Evolutionary conservation across 2,329 filamentous ascomycete species (phyloP), one percentile per base, ranked within the genome.

Genomic region (Sclerotinia borealis): DNA sequence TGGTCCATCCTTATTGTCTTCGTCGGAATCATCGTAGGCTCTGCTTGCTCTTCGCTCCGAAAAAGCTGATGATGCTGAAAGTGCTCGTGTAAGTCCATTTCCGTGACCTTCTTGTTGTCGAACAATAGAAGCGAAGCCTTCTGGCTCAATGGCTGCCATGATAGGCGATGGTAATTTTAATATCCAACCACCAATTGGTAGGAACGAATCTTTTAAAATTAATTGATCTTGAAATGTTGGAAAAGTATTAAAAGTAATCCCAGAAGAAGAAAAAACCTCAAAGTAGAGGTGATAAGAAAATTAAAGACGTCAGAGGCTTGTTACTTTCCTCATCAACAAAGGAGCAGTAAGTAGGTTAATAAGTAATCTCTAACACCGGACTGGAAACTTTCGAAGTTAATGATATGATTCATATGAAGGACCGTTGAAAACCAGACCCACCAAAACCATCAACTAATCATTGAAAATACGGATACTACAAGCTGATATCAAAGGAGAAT

Each of bases 11-110:
- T 66, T 59, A 11, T 65, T 43, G 10, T 70, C 70, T 9, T 68
- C 67, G 1, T 68, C 67, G 2, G n/a, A 34, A 54, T 68, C 66
- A 54, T 71, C 69, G 52, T 68, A 71, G n/a, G 36, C 37, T 17
- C 68, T 64, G 55, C 45, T 61, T 17, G 34, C 45, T 51, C 55
- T 49, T 27, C 65, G 59, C 31, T 63, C 62, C 2, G 69, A 70
- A 13, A 68, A 56, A 2, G 56, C 37, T 2, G 69, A 71, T 5
- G 63, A 62, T 25, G 62, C 61, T 22, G 65, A 65, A 37, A 68
- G 56, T 3, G 66, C 61, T 7, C 68, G 66, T 15, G 65, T 52
- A 27, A 67, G 55, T 17, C 29, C 36, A 59, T 2, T 37, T 37
- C 31, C 43, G 9, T 17, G 10, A n/a, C 22, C 22, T 37, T 48